Base-by-base conservation (phyloP, 352 stramenopile species). In the Phytophthora syringae region DNA sequence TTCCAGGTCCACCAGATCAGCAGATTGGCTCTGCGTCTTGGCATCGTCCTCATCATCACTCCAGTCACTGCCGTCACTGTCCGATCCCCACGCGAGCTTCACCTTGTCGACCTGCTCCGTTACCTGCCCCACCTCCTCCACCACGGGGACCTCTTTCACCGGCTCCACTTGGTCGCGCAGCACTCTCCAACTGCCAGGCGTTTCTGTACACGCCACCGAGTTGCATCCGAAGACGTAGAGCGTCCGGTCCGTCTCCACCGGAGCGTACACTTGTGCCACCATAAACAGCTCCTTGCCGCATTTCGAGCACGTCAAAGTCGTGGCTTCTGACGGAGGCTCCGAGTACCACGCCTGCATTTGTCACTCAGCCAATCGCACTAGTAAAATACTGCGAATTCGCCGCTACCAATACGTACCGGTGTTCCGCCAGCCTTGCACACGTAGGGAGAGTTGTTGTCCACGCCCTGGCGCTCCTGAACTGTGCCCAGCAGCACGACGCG, bases 161-260 rank as follows among this genome's bases (percentile, higher is more conserved):
- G 34, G 32, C 2, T 69, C 54, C 16, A 60, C 52, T 65, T 95
- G 80, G 53, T 93, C 80, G 28, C 87, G 74, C 52, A 95, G 48
- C 30, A 92, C 87, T 54, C 85, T 64, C 87, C 87, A 95, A 53
- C 87, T 92, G 49, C 84, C 81, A 10, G 78, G 43, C 0, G 64
- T 75, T 47, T 92, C 72, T 0, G 76, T 88, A 60, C 87, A 95
- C 1, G 79, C 76, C n/a, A 82, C 67, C 6, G 87, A 86, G 58
- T 95, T 95, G 76, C 87, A 95, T 10, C 87, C 87, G 60, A 95
- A 95, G 4, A 94, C 74, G 42, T 95, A 95, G 11, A 95, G 67
- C 48, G 87, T 91, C 27, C 87, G 80, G 43, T 92, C 77, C 6
- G 66, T 69, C 16, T 92, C 82, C 16, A 93, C 83, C 7, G 87